A percentile compares a stretch with the other conserved stretches of the same genome.
Conservation (phyloP, 208 protist species). For the Acanthamoeba lenticulata region DNA sequence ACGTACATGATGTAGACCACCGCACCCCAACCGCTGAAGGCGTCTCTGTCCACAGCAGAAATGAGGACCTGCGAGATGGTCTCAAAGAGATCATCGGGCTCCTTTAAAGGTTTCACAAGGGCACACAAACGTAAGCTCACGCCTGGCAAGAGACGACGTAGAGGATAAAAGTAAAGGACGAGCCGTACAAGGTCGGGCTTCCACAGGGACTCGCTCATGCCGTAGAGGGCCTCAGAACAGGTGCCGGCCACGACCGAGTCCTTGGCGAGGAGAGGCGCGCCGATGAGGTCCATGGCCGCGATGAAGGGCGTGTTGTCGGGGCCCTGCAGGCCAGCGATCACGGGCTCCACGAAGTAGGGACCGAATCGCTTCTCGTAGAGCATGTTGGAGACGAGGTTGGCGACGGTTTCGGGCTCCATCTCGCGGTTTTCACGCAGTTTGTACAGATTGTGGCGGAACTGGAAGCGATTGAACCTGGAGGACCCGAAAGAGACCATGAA, state of each 20-base stretch:
- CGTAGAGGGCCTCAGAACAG: slow-evolving; percentile 95
- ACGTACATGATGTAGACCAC: slow-evolving; percentile 91
- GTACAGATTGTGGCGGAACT: slow-evolving; percentile 88
- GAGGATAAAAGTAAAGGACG: background rate
- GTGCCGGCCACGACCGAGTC: slow-evolving; percentile 98
- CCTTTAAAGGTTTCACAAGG: too few relatives aligned
- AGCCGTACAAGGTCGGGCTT: slow-evolving; percentile 90
- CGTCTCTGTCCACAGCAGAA: slow-evolving; percentile 96
- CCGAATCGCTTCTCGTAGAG: slow-evolving; percentile 94
- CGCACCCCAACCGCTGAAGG: slow-evolving; percentile 96
- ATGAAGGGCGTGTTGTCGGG: slow-evolving; percentile 95
- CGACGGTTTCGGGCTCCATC: slow-evolving; percentile 85
- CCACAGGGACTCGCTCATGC: slow-evolving; percentile 98
- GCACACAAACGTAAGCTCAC: too few relatives aligned
- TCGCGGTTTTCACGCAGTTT: slow-evolving; percentile 88
- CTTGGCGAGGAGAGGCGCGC: slow-evolving; percentile 92
- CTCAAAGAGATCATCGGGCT: slow-evolving; percentile 97
- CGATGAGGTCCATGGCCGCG: slow-evolving; percentile 96
- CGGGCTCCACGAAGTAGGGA: slow-evolving; percentile 98
- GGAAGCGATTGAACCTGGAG: slow-evolving; percentile 81
- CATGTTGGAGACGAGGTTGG: slow-evolving; percentile 83
- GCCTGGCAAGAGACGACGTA: too few relatives aligned
- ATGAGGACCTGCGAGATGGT: slow-evolving; percentile 93
- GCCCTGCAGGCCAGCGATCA: slow-evolving; percentile 96
- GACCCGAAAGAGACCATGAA: background rate